Evolutionary conservation across 2,329 filamentous ascomycete genomes (phyloP), one percentile per base, ranked within the genome.

Genomic region (Plectosphaerella cucumerina): DNA sequence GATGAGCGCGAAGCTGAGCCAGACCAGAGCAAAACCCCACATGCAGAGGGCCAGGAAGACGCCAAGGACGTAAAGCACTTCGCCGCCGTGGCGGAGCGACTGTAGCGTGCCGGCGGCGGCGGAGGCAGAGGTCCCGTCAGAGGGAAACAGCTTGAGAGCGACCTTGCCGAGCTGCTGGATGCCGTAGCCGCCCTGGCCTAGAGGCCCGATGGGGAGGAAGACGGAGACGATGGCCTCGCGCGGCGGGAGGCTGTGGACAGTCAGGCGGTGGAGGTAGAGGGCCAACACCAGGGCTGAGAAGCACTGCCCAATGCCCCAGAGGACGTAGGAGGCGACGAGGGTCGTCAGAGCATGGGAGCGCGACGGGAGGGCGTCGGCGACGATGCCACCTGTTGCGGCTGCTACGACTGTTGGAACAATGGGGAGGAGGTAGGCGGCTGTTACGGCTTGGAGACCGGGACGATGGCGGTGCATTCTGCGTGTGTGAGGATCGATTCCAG

Each of bases 231-330:
- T 84, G 50, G 84, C 80, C 60, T 87, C 86, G 46, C 79, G 74
- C 1, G 84, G 78, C 0, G 85, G 85, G 14, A 89, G 73, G 37
- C 83, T 82, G 65, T 89, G 80, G 3, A 89, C 64, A 4, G 81
- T 82, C 10, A 90, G 72, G 11, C 86, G 82, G 53, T 86, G 81
- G 60, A 87, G 87, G 65, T 89, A 90, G 35, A 89, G 77, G 11
- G 81, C 81, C 22, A 89, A 69, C 18, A 87, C 77, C 41, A 77
- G 74, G 64, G 84, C 77, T 2, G 84, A 80, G 47, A 89, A 72
- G 33, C 65, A 65, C 58, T 70, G 74, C 5, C 84, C 82, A 51
- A 82, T 80, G 0, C 85, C 85, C 84, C 83, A 89, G 56, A 89
- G 77, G 15, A 88, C 70, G 61, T 89, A 90, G 3, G 76, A 84